Evolutionary conservation across 257 asterid genomes (phyloP).

Genomic region (Verbascum thapsus): DNA sequence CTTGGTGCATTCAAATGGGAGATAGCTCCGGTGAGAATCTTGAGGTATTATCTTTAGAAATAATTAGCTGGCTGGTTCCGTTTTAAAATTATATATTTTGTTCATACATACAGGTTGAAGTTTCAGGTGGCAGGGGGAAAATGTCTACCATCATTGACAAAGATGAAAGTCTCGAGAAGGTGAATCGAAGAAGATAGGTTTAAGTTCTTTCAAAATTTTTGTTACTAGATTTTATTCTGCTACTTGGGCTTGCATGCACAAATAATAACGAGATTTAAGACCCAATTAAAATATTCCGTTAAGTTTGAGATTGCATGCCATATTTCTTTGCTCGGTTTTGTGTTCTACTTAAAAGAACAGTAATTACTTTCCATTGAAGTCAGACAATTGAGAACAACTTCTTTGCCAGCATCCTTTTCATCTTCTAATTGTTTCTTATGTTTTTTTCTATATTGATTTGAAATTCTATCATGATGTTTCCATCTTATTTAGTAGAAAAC

Average conservation of each 20-base stretch:
- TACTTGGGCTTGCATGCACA: not conserved
- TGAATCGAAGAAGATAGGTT: constrained; percentile 26
- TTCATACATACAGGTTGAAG: constrained; percentile 61
- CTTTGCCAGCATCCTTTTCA: not conserved
- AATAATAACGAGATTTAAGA: constrained; percentile 1
- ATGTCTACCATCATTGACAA: constrained; percentile 55
- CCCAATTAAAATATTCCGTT: not conserved
- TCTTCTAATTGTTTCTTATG: constrained; percentile 6
- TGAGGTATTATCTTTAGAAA: constrained; percentile 1
- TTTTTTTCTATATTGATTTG: constrained; percentile 2
- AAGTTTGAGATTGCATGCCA: constrained; percentile 8
- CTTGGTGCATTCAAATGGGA: constrained; percentile 90
- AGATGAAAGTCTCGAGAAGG: constrained; percentile 85
- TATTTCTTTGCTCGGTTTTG: constrained; percentile 12
- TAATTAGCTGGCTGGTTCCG: not conserved
- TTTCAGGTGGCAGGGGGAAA: constrained; percentile 76
- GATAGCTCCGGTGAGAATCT: constrained; percentile 73
- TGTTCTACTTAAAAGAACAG: not conserved
- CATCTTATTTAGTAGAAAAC: constrained; percentile 6
- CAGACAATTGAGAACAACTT: not conserved
- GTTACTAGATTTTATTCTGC: not conserved
- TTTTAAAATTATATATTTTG: constrained; percentile 14
- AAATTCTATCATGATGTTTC: not conserved
- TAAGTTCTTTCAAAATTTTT: not conserved
- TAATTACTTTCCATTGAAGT: not conserved